Base-by-base conservation (phyloP, 1,139 yeast species). In the Saccharomycopsis phalli region DNA sequence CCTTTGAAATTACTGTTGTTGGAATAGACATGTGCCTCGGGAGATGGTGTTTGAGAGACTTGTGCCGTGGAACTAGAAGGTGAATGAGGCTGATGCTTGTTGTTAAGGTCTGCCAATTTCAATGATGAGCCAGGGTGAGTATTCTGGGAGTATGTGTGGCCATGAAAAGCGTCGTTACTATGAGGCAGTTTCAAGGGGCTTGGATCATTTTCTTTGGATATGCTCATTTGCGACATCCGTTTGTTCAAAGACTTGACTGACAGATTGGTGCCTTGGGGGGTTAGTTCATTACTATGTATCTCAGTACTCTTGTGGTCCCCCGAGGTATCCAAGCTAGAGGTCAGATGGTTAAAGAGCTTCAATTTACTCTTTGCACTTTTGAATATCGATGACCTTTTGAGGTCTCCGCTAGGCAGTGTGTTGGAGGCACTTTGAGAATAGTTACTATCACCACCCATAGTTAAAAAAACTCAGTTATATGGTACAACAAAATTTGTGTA, bases 341-440 rank as follows among this genome's bases (percentile, higher is more conserved):
- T 38, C 26, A 37, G 36, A 10, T 41, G 45, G 18, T 34, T 41
- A 32, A 41, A 41, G 20, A 41, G 30, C 17, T 31, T 41, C 22
- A 41, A 26, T 19, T 41, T 41, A 19, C 28, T 18, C 28, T 41
- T 39, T 27, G 42, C 42, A 31, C 35, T 41, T 25, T 37, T 37
- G 36, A 41, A 41, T 13, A 41, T 18, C 16, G 41, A 33, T 19
- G 13, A n/a, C n/a, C n/a, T n/a, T n/a, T n/a, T n/a, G n/a, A n/a
- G n/a, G n/a, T n/a, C n/a, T n/a, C n/a, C n/a, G n/a, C n/a, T n/a
- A n/a, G n/a, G n/a, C n/a, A n/a, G n/a, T n/a, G n/a, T n/a, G n/a
- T n/a, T n/a, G n/a, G n/a, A n/a, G n/a, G n/a, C n/a, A n/a, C n/a
- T n/a, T n/a, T n/a, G n/a, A n/a, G n/a, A n/a, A n/a, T n/a, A n/a